phyloP scores from a whole-genome alignment of 768 basidiomycete species.

The Ephemerocybe angulata region DNA sequence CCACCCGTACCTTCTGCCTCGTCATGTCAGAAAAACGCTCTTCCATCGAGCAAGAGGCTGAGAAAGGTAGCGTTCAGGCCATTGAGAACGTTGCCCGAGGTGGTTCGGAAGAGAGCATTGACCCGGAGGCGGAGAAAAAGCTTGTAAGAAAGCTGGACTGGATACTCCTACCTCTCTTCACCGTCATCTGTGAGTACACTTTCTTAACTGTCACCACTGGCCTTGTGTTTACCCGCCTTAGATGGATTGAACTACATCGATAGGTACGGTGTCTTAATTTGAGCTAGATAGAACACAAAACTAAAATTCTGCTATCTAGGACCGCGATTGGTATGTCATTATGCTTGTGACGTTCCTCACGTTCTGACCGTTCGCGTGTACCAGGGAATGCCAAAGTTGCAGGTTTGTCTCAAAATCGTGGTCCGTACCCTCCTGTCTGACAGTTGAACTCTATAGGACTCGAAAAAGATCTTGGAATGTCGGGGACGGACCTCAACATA shows the following conservation, averaged over 20 bases:
- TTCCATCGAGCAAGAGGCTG: neutral
- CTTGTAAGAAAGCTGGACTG: constrained; percentile 34
- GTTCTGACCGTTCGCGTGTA: too few species aligned
- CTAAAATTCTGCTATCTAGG: neutral
- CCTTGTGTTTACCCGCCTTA: constrained; percentile 5
- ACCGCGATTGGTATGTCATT: neutral
- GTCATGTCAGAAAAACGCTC: neutral
- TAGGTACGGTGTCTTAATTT: neutral
- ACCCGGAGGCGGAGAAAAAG: constrained; percentile 30
- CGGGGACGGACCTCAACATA: constrained; percentile 39
- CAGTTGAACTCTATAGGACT: constrained; percentile 26
- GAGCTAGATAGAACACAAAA: neutral
- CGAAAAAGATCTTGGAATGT: constrained; percentile 39
- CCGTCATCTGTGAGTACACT: constrained; percentile 32
- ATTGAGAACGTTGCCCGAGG: neutral
- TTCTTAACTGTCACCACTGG: neutral
- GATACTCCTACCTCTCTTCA: constrained; percentile 35
- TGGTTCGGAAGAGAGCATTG: constrained; percentile 15
- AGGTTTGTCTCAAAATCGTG: too few species aligned
- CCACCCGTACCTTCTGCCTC: neutral
- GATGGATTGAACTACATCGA: constrained; percentile 30
- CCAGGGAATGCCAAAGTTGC: constrained; percentile 22
- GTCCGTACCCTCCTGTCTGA: too few species aligned
- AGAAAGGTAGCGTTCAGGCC: neutral
- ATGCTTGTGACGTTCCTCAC: neutral